Percentiles rank a stretch among this genome's conserved stretches.
These are phyloP conservation scores for Coniochaeta sp. DNA, from an alignment of 2,329 filamentous ascomycete species.

Conservation along the genomic window DNA sequence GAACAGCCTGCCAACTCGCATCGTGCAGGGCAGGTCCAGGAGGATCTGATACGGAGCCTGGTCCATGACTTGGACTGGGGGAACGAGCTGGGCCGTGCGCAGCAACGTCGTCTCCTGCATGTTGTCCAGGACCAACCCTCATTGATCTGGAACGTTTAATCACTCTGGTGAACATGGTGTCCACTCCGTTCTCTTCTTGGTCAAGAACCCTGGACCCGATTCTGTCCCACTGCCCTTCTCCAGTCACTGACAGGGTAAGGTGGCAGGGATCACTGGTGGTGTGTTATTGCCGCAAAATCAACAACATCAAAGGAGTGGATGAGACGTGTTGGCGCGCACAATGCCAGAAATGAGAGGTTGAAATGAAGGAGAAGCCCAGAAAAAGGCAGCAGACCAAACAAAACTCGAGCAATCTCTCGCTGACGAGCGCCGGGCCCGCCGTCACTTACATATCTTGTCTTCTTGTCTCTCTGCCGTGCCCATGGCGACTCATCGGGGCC, in stretches of 20 bases:
- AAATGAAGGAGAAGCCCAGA: constrained; percentile 8
- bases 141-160: constrained; percentile 24
- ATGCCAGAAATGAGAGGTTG: constrained; percentile 1
- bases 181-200: constrained; percentile 11
- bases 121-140: constrained; percentile 14
- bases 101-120: constrained; percentile 7
- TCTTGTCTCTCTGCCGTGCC: not conserved
- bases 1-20: constrained; percentile 20
- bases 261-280: not conserved
- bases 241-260: not conserved
- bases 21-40: constrained; percentile 19
- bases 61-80: constrained; percentile 12
- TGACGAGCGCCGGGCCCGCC: not conserved
- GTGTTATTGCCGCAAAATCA: constrained; percentile 1
- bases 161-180: constrained; percentile 23
- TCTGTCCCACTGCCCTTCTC: constrained; percentile 6
- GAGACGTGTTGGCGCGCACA: not conserved
- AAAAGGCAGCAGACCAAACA: constrained; percentile 12
- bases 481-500: not conserved
- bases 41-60: constrained; percentile 27
- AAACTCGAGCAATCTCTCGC: constrained; percentile 3
- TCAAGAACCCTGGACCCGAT: constrained; percentile 3
- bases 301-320: constrained; percentile 6
- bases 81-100: constrained; percentile 20
- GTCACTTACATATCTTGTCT: constrained; percentile 15